Conservation (phyloP, 305 asterid species). For the Solanum hybrid region DNA sequence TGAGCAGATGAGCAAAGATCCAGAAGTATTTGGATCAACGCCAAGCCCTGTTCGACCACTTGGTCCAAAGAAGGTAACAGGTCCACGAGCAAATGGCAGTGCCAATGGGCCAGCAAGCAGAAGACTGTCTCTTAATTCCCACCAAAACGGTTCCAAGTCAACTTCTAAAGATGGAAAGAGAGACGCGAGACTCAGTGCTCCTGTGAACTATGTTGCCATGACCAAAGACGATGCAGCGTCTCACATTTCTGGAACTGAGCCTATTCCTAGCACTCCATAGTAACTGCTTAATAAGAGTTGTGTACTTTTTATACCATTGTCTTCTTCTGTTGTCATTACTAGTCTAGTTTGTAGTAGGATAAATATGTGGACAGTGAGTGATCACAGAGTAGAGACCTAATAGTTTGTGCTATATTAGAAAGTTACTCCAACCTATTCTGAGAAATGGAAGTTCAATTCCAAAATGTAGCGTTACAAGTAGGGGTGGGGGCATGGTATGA, state of each 20-base stretch:
- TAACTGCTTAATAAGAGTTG: constrained; percentile 5
- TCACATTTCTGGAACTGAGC: constrained; percentile 47
- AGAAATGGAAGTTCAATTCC: not conserved
- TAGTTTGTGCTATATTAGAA: constrained; percentile 5
- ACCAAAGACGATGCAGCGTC: constrained; percentile 56
- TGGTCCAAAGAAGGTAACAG: constrained; percentile 59
- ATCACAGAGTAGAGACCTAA: constrained; percentile 18
- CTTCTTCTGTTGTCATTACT: constrained; percentile 5
- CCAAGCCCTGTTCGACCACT: constrained; percentile 87
- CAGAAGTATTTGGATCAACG: constrained; percentile 52
- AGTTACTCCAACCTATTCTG: not conserved
- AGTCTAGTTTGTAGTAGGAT: constrained; percentile 25
- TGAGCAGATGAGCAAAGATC: constrained; percentile 77
- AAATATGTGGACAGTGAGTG: constrained; percentile 14
- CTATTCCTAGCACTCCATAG: constrained; percentile 57
- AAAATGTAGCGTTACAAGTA: not conserved
- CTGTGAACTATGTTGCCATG: constrained; percentile 69
- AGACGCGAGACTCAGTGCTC: constrained; percentile 55
- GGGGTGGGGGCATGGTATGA: not conserved
- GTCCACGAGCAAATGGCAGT: constrained; percentile 65
- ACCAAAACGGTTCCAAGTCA: constrained; percentile 77
- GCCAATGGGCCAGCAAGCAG: constrained; percentile 54
- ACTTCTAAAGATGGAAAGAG: constrained; percentile 66
- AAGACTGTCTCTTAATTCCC: constrained; percentile 69
- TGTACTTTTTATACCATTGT: constrained; percentile 7